A percentile compares a stretch with the other conserved stretches of the same genome.
phyloP scores from a whole-genome alignment of 345 rosid species.

The Citrus sp. region DNA sequence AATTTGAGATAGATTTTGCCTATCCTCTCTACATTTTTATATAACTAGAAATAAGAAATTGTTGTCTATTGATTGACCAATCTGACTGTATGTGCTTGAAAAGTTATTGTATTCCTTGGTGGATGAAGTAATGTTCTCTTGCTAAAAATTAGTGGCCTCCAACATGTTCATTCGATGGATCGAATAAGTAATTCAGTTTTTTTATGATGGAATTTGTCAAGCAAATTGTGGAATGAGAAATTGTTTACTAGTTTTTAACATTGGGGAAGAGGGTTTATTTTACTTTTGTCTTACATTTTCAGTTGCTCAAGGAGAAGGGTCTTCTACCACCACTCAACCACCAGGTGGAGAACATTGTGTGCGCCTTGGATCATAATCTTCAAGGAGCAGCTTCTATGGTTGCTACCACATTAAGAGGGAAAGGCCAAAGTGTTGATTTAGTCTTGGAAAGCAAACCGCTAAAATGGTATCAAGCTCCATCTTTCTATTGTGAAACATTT shows the following conservation, averaged over 20 bases:
- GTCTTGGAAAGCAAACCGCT: constrained; percentile 84
- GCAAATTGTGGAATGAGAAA: background rate
- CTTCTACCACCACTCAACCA: constrained; percentile 59
- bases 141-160: background rate
- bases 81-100: background rate
- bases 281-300: background rate
- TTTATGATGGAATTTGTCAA: background rate
- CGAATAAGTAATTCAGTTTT: background rate
- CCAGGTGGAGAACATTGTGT: constrained; percentile 74
- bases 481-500: background rate
- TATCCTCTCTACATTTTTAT: too few species aligned
- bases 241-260: background rate
- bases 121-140: background rate
- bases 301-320: constrained; percentile 89
- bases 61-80: background rate
- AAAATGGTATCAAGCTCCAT: constrained; percentile 50
- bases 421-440: constrained; percentile 79
- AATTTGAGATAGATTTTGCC: too few species aligned
- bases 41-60: background rate
- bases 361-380: constrained; percentile 72
- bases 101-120: background rate
- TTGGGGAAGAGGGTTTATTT: background rate
- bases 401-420: constrained; percentile 71
- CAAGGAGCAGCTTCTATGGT: constrained; percentile 80
- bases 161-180: background rate